Base-by-base conservation (phyloP, 352 stramenopile genomes). In the Phytophthora lateralis region DNA sequence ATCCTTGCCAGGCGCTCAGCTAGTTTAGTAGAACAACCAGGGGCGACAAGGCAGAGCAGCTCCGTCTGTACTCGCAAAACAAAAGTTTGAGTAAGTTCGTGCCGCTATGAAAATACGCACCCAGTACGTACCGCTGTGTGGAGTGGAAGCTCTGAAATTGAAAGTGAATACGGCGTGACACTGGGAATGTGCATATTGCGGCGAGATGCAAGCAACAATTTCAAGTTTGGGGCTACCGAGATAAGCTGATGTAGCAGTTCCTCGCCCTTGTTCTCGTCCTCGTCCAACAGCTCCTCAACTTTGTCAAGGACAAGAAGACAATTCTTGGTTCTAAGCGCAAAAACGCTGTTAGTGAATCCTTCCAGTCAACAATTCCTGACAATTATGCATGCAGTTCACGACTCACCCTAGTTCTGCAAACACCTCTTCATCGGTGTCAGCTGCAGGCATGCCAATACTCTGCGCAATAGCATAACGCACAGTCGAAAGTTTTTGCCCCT, bases 401-500 rank as follows among this genome's bases (percentile, higher is more conserved):
- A 62, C 57, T 34, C 44, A 80, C 77, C 78, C 78, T 37, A 93
- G 65, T 39, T 92, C 85, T 17, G 78, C 82, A 61, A 92, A 94
- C 0, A 90, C 76, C 64, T 92, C 82, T 76, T 90, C 81, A 44
- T 94, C 78, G 0, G 82, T 88, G 37, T 91, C 80, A 0, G 82
- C 82, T 9, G 79, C 80, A 46, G 81, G 77, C 56, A 94, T 89
- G 0, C 85, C 81, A 49, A 91, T 90, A 15, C 76, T 90, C 44
- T 91, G 85, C 11, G 82, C 82, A 32, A 94, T 94, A 10, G 85
- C 85, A 63, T 92, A 94, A 26, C 81, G 78, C 20, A 94, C 79
- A 42, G 85, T 89, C 11, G 81, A 91, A 8, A 86, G 69, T 49
- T 94, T 90, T 27, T 91, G 82, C 9, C 82, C 82, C 77, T 94